A percentile compares a stretch with the other conserved stretches of the same genome.
Conservation (phyloP, 2,329 filamentous ascomycete species). For the Tolypocladium amazonense region DNA sequence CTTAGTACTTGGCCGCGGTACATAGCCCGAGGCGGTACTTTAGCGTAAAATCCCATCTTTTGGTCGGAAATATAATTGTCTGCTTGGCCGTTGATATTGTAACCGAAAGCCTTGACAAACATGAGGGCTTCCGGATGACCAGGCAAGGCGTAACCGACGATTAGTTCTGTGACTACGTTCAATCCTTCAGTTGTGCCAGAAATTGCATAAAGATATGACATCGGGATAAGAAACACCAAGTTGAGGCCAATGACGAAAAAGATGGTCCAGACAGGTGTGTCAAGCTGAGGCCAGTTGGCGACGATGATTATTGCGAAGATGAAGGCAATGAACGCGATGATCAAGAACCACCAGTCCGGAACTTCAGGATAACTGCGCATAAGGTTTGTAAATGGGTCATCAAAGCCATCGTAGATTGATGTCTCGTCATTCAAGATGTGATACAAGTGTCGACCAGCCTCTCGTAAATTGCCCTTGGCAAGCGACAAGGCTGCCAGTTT, state of each 20-base stretch:
- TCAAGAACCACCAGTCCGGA: slow-evolving; percentile 34
- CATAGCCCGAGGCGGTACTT: slow-evolving; percentile 21
- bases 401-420: slow-evolving; percentile 29
- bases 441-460: slow-evolving; percentile 12
- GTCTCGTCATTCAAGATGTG: slow-evolving; percentile 23
- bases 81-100: slow-evolving; percentile 30
- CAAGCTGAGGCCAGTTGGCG: slow-evolving; percentile 13
- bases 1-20: slow-evolving; percentile 30
- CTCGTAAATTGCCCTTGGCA: slow-evolving; percentile 22
- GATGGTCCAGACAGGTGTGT: slow-evolving; percentile 18
- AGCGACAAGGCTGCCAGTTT: slow-evolving; percentile 16
- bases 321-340: slow-evolving; percentile 13
- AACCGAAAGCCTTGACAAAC: slow-evolving; percentile 42
- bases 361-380: slow-evolving; percentile 35
- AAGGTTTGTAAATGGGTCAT: slow-evolving; percentile 29
- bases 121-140: slow-evolving; percentile 22
- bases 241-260: slow-evolving; percentile 23
- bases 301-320: slow-evolving; percentile 22
- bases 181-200: slow-evolving; percentile 31
- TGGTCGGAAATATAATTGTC: slow-evolving; percentile 25
- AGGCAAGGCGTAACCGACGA: slow-evolving; percentile 17
- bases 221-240: slow-evolving; percentile 27
- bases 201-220: slow-evolving; percentile 29
- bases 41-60: slow-evolving; percentile 23
- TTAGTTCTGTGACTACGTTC: slow-evolving; percentile 37